A percentile compares a stretch with the other conserved stretches of the same genome.
These are phyloP conservation scores for Colletotrichum sp. DNA, from an alignment of 2,329 filamentous ascomycete genomes.

Conservation along the genomic window DNA sequence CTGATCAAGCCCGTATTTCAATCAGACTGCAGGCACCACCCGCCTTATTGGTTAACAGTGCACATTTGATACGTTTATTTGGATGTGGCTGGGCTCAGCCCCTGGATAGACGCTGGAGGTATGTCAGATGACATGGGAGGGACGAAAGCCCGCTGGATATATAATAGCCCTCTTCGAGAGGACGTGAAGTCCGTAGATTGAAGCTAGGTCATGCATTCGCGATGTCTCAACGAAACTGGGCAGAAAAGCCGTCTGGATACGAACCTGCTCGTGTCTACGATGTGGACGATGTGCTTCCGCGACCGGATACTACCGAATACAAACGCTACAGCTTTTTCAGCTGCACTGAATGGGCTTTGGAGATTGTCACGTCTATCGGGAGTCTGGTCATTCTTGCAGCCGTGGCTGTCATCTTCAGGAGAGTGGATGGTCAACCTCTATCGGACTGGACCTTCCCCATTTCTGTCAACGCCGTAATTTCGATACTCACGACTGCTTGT, in stretches of 20 bases:
- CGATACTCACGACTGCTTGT: not conserved
- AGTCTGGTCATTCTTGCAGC: not conserved
- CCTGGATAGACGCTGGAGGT: not conserved
- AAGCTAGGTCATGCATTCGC: fast-evolving
- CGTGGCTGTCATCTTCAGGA: not conserved
- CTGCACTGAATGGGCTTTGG: not conserved
- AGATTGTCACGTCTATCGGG: not conserved
- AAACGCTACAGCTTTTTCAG: fast-evolving
- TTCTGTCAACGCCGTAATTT: not conserved
- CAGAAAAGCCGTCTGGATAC: not conserved
- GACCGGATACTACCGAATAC: not conserved
- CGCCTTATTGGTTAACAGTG: not conserved
- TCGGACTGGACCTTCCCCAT: not conserved
- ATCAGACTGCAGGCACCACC: not conserved
- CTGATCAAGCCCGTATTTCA: not conserved
- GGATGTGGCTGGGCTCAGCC: not conserved
- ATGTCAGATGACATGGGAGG: not conserved
- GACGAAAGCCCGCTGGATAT: not conserved
- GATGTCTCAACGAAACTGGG: not conserved
- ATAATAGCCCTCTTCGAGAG: not conserved
- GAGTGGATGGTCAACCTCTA: fast-evolving
- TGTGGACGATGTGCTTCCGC: fast-evolving
- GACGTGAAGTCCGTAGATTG: not conserved
- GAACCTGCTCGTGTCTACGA: not conserved
- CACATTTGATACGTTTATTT: not conserved